Evolutionary conservation across 371 early-diverging fungal species (phyloP).

Genomic region (Mycotypha africana): DNA sequence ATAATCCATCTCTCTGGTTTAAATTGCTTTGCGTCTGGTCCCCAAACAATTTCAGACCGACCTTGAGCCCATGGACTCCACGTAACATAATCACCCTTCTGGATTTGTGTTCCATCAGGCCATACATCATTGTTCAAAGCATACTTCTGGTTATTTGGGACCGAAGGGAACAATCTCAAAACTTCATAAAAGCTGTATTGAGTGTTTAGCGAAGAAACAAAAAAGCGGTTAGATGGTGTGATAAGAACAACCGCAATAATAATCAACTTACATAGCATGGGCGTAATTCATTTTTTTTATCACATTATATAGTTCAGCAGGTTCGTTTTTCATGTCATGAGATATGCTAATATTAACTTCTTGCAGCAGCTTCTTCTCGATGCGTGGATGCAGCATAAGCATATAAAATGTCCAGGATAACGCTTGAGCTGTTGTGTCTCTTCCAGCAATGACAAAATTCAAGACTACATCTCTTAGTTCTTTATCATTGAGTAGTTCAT

Average conservation of each 20-base stretch:
- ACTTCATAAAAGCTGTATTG: conserved; percentile 51
- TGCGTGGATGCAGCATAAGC: conserved; percentile 37
- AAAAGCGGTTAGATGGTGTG: too few relatives aligned
- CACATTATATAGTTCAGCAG: conserved; percentile 40
- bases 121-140: conserved; percentile 53
- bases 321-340: conserved; percentile 19
- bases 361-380: conserved; percentile 33
- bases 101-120: conserved; percentile 57
- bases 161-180: conserved; percentile 56
- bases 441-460: conserved; percentile 54
- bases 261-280: conserved; percentile 33
- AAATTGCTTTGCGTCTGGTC: conserved; percentile 53
- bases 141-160: conserved; percentile 53
- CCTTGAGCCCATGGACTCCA: conserved; percentile 56
- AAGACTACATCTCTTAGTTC: conserved; percentile 49
- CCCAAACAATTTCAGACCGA: conserved; percentile 52
- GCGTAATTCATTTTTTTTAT: conserved; percentile 23
- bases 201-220: too few relatives aligned
- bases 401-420: conserved; percentile 62
- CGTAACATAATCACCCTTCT: conserved; percentile 41
- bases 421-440: conserved; percentile 72
- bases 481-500: conserved; percentile 24
- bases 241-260: too few relatives aligned
- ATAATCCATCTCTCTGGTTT: conserved; percentile 60
- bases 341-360: conserved; percentile 39